Evolutionary conservation across 1,139 yeast species (phyloP).

Genomic region (Suhomyces coccinellae): DNA sequence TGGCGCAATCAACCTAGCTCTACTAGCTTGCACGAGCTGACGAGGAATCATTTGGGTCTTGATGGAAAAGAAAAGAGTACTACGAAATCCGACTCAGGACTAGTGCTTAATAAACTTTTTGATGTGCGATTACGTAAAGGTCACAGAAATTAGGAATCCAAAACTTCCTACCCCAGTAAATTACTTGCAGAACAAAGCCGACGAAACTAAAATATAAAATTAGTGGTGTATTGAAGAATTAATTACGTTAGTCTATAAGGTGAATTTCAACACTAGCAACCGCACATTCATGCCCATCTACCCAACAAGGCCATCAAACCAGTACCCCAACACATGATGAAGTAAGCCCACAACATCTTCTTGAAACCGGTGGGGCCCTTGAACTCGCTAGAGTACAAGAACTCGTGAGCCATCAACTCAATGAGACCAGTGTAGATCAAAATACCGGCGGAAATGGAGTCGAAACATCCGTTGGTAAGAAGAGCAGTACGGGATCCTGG

Average conservation of each 20-base stretch:
- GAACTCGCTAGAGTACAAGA: conserved; percentile 65
- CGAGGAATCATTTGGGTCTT: neutral
- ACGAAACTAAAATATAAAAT: neutral
- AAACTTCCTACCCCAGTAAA: too few species aligned
- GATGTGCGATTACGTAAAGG: neutral
- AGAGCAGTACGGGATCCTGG: conserved; percentile 62
- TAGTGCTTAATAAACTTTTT: neutral
- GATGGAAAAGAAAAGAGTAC: neutral
- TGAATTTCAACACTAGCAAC: neutral
- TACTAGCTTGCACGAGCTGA: neutral
- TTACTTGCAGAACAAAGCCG: too few species aligned
- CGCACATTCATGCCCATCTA: conserved; percentile 66
- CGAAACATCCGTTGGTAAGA: conserved; percentile 76
- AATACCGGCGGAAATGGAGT: conserved; percentile 83
- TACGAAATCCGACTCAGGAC: neutral
- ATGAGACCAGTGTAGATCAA: conserved; percentile 82
- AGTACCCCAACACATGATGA: conserved; percentile 63
- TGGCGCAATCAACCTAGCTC: neutral
- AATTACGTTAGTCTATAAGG: neutral
- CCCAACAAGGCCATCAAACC: conserved; percentile 86
- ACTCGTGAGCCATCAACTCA: conserved; percentile 88
- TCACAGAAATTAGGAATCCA: too few species aligned
- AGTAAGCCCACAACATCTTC: conserved; percentile 40
- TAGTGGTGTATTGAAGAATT: neutral
- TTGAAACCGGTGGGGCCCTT: conserved; percentile 50